Percentiles rank a stretch among this genome's conserved stretches.
These are phyloP conservation scores for Aspergillus melleus DNA, from an alignment of 2,329 filamentous ascomycete species.

Conservation along the genomic window DNA sequence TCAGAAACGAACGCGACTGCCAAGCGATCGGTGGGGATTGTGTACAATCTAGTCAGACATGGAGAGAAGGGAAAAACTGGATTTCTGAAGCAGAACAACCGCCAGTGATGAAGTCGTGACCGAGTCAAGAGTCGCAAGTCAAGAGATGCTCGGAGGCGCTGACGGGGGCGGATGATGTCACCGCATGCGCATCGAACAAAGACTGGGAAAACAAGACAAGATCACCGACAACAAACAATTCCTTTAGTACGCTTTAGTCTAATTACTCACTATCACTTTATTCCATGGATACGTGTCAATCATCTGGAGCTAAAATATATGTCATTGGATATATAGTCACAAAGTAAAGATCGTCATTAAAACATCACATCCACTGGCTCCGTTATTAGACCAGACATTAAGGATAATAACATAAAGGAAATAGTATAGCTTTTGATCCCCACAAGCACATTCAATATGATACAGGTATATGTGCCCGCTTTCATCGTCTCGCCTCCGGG, in stretches of 20 bases:
- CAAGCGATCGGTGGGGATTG: neutral
- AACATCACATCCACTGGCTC: neutral
- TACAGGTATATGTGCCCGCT: neutral
- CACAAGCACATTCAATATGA: neutral
- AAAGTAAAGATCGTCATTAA: constrained; percentile 7
- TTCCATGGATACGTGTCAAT: no score
- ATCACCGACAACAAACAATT: neutral
- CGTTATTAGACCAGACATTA: constrained; percentile 2
- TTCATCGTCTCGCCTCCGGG: neutral
- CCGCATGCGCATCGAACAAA: no score
- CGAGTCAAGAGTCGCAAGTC: neutral
- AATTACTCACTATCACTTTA: no score
- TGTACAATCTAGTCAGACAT: neutral
- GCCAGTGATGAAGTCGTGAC: neutral
- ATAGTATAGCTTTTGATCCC: neutral
- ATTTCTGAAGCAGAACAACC: no score
- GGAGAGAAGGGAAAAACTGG: neutral
- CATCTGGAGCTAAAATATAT: neutral
- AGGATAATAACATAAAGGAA: neutral
- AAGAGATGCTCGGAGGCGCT: neutral
- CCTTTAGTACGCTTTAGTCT: no score
- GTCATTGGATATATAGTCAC: neutral
- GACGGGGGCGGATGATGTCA: neutral
- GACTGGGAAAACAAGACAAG: neutral
- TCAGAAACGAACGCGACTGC: neutral